A percentile compares a stretch with the other conserved stretches of the same genome.
Evolutionary conservation across 495 filamentous ascomycete genomes (phyloP).

Genomic region (Podospora pseudoanserina): DNA sequence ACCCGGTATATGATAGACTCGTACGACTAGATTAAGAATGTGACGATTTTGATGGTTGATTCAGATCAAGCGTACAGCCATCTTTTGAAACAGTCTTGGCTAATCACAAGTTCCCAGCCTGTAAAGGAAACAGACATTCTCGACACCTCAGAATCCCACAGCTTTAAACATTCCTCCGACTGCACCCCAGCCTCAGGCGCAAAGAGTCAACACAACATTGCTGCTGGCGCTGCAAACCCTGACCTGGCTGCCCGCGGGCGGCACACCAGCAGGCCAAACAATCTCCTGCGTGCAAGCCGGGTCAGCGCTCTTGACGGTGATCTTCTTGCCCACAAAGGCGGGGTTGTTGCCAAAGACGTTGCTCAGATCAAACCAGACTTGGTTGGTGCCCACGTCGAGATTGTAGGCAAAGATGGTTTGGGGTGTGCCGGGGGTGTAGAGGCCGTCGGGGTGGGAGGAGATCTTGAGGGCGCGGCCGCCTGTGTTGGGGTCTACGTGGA

Average conservation of each 20-base stretch:
- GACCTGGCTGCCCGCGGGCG: constrained; percentile 51
- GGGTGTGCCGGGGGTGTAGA: constrained; percentile 48
- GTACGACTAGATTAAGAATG: background rate
- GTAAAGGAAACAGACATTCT: background rate
- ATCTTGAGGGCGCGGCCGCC: constrained; percentile 57
- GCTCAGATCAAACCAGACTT: constrained; percentile 55
- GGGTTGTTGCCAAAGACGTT: constrained; percentile 50
- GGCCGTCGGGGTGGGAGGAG: constrained; percentile 45
- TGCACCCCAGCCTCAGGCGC: constrained; percentile 13
- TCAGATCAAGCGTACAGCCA: background rate
- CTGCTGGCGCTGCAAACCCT: constrained; percentile 41
- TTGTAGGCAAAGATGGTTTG: constrained; percentile 55
- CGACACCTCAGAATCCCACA: background rate
- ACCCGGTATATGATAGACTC: background rate
- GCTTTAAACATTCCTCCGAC: too few relatives aligned
- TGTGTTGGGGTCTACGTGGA: constrained; percentile 46
- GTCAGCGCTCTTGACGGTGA: constrained; percentile 41
- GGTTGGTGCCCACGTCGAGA: constrained; percentile 38
- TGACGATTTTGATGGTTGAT: background rate
- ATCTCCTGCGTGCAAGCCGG: constrained; percentile 41
- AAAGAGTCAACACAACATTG: constrained; percentile 32
- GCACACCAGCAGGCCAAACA: constrained; percentile 48
- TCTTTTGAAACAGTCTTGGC: background rate
- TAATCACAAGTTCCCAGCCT: background rate
- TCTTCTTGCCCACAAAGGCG: constrained; percentile 46